Evolutionary conservation across 768 basidiomycete genomes (phyloP).

Genomic region (Leccinum rimulosum): DNA sequence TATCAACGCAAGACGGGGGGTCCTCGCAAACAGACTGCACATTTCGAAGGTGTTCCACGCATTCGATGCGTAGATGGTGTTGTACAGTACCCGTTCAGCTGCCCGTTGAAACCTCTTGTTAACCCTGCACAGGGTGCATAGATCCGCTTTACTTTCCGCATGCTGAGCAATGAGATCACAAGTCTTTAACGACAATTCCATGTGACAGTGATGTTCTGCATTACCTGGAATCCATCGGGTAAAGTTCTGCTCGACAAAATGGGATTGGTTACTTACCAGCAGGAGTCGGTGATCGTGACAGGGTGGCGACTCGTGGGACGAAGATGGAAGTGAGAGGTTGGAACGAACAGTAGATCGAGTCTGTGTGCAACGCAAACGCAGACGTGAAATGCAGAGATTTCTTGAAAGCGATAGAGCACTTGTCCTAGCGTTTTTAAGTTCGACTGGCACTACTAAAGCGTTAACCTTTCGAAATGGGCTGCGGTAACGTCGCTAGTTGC

Average conservation of each 20-base stretch:
- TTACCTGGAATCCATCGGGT: constrained; percentile 24
- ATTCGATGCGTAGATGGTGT: constrained; percentile 49
- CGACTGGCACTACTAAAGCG: neutral
- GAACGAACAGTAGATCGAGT: neutral
- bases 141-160: constrained; percentile 50
- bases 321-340: neutral
- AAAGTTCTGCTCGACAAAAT: neutral
- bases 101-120: constrained; percentile 52
- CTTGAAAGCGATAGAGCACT: neutral
- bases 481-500: constrained; percentile 6
- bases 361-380: neutral
- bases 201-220: constrained; percentile 38
- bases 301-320: neutral
- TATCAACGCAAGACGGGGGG: constrained; percentile 46
- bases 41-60: constrained; percentile 39
- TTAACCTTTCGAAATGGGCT: constrained; percentile 11
- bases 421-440: constrained; percentile 12
- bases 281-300: neutral
- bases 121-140: constrained; percentile 57
- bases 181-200: constrained; percentile 60
- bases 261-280: constrained; percentile 8
- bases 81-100: constrained; percentile 60
- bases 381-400: neutral
- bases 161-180: constrained; percentile 56
- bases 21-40: constrained; percentile 45